Base-by-base conservation (phyloP, 495 filamentous ascomycete species). In the Lasiosphaeriaceae sp. region DNA sequence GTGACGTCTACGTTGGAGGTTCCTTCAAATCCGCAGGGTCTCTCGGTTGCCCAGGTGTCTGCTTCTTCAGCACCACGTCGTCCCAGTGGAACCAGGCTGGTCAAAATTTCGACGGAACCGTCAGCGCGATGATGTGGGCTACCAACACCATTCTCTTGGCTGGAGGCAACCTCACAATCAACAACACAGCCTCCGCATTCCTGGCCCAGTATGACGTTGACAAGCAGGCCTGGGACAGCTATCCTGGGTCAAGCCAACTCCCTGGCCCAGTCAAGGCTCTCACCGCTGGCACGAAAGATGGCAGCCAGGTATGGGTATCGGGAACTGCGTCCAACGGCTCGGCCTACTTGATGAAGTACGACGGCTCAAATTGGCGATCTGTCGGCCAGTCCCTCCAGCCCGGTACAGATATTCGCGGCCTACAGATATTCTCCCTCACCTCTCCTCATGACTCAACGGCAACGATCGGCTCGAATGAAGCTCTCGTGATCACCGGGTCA, bases 1-100 rank as follows among this genome's bases (percentile, higher is more conserved):
- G 77, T 1, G 82, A 93, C 41, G 78, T 99, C 31, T 99, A 90
- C 68, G 85, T 97, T 29, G 94, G 86, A 16, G 94, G 94, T 26
- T 83, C 78, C 24, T 98, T 97, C 62, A 75, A 81, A 2, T 77
- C 79, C 11, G 95, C 92, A 26, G 95, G 94, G n/a, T 84, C 87
- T 11, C 80, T 97, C 21, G 83, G 77, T 39, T 99, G 94, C 66
- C 81, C 85, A 1, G 83, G 82, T 44, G 82, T 99, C 20, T 99
- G 94, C 73, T 76, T 87, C 55, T 93, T 86, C 69, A 84, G 86
- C 62, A 82, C 84, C 16, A 64, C 76, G 2, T 75, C 71, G 7
- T 80, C 77, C 5, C 86, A 92, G 61, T 99, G 92, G 92, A 85
- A 79, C 61, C 80, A 86, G 50, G 86, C 90, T 34, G 90, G 89